Conservation (phyloP, 768 basidiomycete species). For the Pulveroboletus sp. region DNA sequence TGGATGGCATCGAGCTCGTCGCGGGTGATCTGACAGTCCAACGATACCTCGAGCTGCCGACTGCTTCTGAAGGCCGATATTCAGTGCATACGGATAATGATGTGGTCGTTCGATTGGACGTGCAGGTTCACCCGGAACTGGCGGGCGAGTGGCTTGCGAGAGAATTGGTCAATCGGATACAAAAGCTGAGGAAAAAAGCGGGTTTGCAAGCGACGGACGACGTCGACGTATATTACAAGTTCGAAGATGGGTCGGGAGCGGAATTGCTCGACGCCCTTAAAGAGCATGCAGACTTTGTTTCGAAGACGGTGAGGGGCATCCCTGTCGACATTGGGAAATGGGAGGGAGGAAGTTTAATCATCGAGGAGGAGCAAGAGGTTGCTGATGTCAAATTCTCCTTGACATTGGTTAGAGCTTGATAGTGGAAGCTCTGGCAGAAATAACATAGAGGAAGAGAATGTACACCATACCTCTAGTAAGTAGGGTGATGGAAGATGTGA, state of each 20-base stretch:
- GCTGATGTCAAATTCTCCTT: constrained; percentile 74
- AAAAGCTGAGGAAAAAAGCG: constrained; percentile 93
- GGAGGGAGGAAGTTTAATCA: constrained; percentile 48
- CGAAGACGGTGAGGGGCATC: constrained; percentile 67
- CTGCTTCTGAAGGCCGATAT: constrained; percentile 55
- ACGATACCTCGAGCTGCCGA: constrained; percentile 80
- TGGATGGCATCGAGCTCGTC: constrained; percentile 87
- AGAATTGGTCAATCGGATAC: constrained; percentile 88
- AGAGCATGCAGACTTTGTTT: constrained; percentile 64
- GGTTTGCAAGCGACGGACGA: constrained; percentile 94
- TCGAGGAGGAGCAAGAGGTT: constrained; percentile 86
- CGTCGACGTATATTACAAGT: constrained; percentile 79
- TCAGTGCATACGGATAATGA: constrained; percentile 90
- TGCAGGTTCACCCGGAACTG: constrained; percentile 81
- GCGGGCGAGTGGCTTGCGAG: constrained; percentile 85
- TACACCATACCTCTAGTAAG: constrained; percentile 22
- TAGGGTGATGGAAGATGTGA: neutral
- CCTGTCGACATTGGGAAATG: constrained; percentile 58
- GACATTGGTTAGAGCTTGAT: constrained; percentile 48
- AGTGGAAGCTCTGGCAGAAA: neutral
- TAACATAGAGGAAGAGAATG: neutral
- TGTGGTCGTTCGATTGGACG: constrained; percentile 90
- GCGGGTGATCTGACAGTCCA: constrained; percentile 89
- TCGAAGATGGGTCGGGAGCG: constrained; percentile 62
- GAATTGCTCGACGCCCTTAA: constrained; percentile 62